Conservation (phyloP, 306 rosid species). For the Lupinus albus region DNA sequence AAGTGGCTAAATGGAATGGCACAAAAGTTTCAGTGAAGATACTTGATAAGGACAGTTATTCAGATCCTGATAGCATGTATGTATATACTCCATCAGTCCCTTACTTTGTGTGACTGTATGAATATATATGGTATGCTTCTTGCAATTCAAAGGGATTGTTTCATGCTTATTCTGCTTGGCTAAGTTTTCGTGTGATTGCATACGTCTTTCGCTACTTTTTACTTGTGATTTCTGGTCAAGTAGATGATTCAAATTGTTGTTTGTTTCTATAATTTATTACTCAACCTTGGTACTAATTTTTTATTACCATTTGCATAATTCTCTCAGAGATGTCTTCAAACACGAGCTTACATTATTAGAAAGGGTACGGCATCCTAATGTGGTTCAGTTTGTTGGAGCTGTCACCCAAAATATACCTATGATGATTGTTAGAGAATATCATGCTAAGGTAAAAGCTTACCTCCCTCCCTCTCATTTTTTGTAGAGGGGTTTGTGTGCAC, state of each 20-base stretch:
- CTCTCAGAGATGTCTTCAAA: slow-evolving; percentile 79
- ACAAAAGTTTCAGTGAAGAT: slow-evolving; percentile 95
- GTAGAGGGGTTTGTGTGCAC: background rate
- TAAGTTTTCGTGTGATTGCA: slow-evolving; percentile 26
- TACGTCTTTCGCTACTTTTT: no score
- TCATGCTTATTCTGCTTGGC: slow-evolving; percentile 23
- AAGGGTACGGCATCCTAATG: slow-evolving; percentile 96
- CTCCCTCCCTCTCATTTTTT: slow-evolving; percentile 38
- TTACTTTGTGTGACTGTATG: slow-evolving; percentile 25
- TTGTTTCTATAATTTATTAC: slow-evolving; percentile 36
- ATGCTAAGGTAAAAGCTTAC: slow-evolving; percentile 73
- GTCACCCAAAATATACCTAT: slow-evolving; percentile 97
- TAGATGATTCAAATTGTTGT: background rate
- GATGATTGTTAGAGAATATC: slow-evolving; percentile 98
- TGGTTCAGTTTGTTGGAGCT: slow-evolving; percentile 98
- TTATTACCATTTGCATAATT: slow-evolving; percentile 31
- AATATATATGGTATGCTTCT: slow-evolving; percentile 35
- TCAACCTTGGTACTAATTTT: slow-evolving; percentile 28
- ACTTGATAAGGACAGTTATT: slow-evolving; percentile 82
- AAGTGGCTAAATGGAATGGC: slow-evolving; percentile 99
- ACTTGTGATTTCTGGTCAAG: slow-evolving; percentile 36
- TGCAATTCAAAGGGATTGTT: slow-evolving; percentile 23
- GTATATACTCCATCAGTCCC: slow-evolving; percentile 42
- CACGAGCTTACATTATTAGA: slow-evolving; percentile 85
- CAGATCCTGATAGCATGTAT: slow-evolving; percentile 88